Evolutionary conservation across 2,329 filamentous ascomycete species (phyloP).

Genomic region (Plenodomus tracheiphilus): DNA sequence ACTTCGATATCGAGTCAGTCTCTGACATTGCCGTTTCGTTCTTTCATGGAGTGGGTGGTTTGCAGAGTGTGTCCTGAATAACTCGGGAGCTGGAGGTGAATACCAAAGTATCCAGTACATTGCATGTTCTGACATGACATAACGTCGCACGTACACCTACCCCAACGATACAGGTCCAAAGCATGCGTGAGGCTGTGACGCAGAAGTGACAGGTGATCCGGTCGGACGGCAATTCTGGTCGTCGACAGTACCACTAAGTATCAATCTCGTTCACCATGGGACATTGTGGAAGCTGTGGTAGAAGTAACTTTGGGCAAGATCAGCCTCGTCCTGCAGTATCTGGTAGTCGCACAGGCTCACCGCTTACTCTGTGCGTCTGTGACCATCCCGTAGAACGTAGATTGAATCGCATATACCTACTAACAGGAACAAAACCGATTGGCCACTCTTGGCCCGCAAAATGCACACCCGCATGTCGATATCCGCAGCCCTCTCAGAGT

Average conservation of each 20-base stretch:
- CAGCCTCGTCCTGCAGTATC: slow-evolving; percentile 1
- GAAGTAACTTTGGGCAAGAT: background rate
- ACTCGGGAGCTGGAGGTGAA: no score
- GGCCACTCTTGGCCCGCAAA: slow-evolving; percentile 8
- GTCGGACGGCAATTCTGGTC: background rate
- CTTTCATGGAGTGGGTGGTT: no score
- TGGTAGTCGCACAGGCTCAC: slow-evolving; percentile 29
- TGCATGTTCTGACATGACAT: no score
- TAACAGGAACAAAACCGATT: slow-evolving; percentile 29
- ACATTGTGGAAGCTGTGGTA: background rate
- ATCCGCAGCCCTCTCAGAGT: background rate
- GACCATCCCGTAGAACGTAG: slow-evolving; percentile 16
- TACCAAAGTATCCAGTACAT: no score
- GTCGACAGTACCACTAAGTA: background rate
- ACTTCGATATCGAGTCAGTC: no score
- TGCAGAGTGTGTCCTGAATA: no score
- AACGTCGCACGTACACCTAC: background rate
- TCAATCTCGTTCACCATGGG: background rate
- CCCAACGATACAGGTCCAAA: background rate
- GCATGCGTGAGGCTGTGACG: background rate
- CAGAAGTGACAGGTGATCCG: background rate
- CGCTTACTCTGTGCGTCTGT: slow-evolving; percentile 21
- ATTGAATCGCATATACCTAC: slow-evolving; percentile 17
- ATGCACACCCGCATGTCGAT: background rate
- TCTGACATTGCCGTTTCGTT: no score